Evolutionary conservation across 305 asterid genomes (phyloP).

Genomic region (Fraxinus albicans): DNA sequence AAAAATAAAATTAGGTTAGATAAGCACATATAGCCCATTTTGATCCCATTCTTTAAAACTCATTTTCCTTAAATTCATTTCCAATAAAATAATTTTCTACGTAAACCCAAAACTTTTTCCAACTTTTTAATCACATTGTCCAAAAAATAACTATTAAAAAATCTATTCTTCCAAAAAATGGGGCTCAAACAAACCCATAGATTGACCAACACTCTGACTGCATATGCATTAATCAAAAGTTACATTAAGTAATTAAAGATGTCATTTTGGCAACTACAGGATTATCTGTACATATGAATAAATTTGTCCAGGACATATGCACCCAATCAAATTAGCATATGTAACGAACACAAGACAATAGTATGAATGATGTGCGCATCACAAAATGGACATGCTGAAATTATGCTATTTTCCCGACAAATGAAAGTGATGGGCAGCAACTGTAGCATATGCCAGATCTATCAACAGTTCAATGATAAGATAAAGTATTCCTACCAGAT

Average conservation of each 20-base stretch:
- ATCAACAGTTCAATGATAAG: constrained; percentile 12
- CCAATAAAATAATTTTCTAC: too few relatives aligned
- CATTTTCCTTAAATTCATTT: not conserved
- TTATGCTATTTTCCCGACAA: not conserved
- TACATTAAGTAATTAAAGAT: not conserved
- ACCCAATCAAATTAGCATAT: constrained; percentile 9
- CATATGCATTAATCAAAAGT: not conserved
- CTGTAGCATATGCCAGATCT: constrained; percentile 17
- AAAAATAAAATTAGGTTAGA: not conserved
- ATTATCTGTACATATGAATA: not conserved
- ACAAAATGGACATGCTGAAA: constrained; percentile 4
- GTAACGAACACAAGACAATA: constrained; percentile 8
- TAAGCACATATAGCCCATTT: not conserved
- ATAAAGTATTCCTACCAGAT: constrained; percentile 46
- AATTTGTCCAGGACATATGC: not conserved
- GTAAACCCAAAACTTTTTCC: not conserved
- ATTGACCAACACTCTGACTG: not conserved
- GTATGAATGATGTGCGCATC: not conserved
- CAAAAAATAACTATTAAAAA: too few relatives aligned
- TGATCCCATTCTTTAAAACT: not conserved
- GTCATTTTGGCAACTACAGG: not conserved
- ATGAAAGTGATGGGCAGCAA: constrained; percentile 17
- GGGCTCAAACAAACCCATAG: not conserved
- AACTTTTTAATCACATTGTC: not conserved
- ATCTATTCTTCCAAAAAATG: not conserved